These are phyloP conservation scores for Pseudoscleropodium purum DNA, from an alignment of 225 moss, liverwort and hornwort species.

Conservation along the genomic window DNA sequence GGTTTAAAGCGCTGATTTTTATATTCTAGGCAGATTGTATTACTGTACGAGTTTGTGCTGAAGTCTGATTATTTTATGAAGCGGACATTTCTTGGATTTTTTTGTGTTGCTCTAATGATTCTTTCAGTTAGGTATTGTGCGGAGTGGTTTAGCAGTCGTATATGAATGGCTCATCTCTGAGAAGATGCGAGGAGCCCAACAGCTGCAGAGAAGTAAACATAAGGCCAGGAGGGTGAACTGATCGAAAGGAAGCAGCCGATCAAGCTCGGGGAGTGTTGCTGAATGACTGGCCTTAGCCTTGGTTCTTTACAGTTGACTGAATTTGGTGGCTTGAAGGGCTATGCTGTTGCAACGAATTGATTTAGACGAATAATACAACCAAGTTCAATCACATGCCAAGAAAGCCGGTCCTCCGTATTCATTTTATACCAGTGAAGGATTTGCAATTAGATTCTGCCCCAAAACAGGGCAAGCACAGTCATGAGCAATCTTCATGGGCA, in stretches of 20 bases:
- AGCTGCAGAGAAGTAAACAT: too few species aligned
- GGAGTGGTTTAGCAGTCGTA: too few species aligned
- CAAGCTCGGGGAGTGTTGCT: conserved; percentile 27
- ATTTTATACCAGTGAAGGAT: not conserved
- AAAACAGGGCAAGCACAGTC: too few species aligned
- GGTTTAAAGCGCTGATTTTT: not conserved
- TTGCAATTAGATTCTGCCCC: not conserved
- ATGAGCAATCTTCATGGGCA: not conserved
- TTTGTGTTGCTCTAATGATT: too few species aligned
- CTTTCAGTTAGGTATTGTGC: too few species aligned
- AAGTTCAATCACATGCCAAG: not conserved
- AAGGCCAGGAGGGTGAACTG: too few species aligned
- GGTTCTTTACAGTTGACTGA: not conserved
- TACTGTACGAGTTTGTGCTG: not conserved
- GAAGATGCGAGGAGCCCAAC: too few species aligned
- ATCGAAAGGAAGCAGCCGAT: not conserved
- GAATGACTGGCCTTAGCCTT: not conserved
- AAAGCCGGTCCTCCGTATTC: not conserved
- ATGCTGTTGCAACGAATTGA: not conserved
- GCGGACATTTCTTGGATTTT: not conserved
- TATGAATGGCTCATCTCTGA: too few species aligned
- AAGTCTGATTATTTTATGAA: too few species aligned
- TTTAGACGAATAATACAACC: not conserved
- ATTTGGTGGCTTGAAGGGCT: not conserved
- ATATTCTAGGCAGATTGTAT: too few species aligned